Evolutionary conservation across 148 eudicot species (phyloP).

Genomic region (Salicornia ramosissima): DNA sequence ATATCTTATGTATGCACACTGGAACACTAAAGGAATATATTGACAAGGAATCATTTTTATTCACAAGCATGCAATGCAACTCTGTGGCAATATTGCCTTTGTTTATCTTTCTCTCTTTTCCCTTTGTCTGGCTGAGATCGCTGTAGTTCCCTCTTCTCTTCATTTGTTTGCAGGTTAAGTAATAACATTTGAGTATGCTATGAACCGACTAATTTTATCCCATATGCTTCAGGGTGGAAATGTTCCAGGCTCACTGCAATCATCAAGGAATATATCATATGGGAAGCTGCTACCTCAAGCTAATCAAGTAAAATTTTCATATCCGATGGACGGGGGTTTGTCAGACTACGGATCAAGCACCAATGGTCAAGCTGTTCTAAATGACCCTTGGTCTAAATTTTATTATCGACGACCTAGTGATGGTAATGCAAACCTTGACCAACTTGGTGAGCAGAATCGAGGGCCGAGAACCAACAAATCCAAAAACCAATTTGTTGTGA

Average conservation of each 20-base stretch:
- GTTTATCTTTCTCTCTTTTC: too few relatives aligned
- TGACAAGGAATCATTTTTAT: too few relatives aligned
- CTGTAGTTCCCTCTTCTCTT: neutral
- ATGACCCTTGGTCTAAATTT: slow-evolving; percentile 49
- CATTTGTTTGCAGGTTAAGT: neutral
- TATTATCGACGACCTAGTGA: slow-evolving; percentile 39
- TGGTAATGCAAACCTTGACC: slow-evolving; percentile 40
- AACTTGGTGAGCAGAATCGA: slow-evolving; percentile 52
- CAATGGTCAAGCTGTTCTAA: slow-evolving; percentile 32
- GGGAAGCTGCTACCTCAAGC: slow-evolving; percentile 45
- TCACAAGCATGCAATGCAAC: too few relatives aligned
- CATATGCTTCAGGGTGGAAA: slow-evolving; percentile 44
- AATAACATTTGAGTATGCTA: neutral
- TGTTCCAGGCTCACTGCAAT: slow-evolving; percentile 28
- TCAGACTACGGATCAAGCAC: slow-evolving; percentile 42
- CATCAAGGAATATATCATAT: slow-evolving; percentile 31
- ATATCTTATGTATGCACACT: neutral
- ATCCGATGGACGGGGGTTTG: slow-evolving; percentile 43
- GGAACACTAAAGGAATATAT: neutral
- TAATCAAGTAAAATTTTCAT: slow-evolving; percentile 41
- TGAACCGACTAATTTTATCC: neutral
- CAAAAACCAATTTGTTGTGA: slow-evolving; percentile 58
- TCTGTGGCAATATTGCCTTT: neutral
- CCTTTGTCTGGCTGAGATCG: too few relatives aligned
- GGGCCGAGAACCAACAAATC: slow-evolving; percentile 66